phyloP scores from a whole-genome alignment of 1,139 yeast genomes.

The Casaregolazyma suthepensis region DNA sequence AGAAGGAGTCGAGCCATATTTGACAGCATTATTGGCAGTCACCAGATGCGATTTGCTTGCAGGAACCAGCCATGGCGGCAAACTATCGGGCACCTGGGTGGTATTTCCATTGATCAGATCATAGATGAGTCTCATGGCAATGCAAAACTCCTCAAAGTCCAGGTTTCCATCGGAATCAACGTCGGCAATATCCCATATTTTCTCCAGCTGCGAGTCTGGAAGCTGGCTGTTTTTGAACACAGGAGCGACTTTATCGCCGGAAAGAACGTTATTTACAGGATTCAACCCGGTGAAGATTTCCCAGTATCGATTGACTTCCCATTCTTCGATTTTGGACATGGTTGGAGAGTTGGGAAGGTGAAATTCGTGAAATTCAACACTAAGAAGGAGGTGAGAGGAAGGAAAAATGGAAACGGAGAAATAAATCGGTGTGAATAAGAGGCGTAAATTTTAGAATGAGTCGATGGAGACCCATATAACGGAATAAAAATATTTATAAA shows the following conservation, averaged over 20 bases:
- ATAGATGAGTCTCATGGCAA: conserved; percentile 91
- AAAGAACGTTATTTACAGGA: conserved; percentile 66
- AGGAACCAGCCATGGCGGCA: conserved; percentile 92
- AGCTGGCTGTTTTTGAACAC: conserved; percentile 86
- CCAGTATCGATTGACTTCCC: conserved; percentile 97
- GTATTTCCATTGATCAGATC: conserved; percentile 79
- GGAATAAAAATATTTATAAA: no score
- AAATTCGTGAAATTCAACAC: no score
- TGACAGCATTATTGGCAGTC: conserved; percentile 68
- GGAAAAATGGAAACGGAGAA: not conserved
- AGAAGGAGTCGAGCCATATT: conserved; percentile 11
- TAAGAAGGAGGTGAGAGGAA: not conserved
- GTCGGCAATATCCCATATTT: conserved; percentile 89
- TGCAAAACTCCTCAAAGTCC: conserved; percentile 96
- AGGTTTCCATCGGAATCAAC: conserved; percentile 85
- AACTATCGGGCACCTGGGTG: conserved; percentile 54
- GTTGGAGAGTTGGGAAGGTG: conserved; percentile 1
- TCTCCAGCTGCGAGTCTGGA: conserved; percentile 64
- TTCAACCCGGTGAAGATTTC: conserved; percentile 86
- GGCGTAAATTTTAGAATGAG: not conserved
- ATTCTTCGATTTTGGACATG: conserved; percentile 62
- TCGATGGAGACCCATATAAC: not conserved
- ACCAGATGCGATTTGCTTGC: conserved; percentile 79
- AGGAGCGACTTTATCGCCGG: conserved; percentile 80
- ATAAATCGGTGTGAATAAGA: not conserved